phyloP scores from a whole-genome alignment of 164 flowering plant species.

The Sextonia rubra region DNA sequence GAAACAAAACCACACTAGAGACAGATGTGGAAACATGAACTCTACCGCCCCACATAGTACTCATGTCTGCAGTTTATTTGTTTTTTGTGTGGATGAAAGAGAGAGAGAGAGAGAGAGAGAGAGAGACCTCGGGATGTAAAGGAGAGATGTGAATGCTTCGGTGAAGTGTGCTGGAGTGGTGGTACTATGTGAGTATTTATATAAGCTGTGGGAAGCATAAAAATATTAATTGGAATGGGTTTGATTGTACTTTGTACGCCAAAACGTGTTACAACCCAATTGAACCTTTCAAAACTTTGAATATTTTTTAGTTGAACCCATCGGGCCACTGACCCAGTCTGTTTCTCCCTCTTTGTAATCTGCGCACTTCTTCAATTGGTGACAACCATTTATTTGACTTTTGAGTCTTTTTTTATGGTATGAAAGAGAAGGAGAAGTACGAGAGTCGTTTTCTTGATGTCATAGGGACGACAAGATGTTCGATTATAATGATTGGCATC shows the following conservation, averaged over 20 bases:
- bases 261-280: not conserved
- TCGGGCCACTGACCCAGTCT: not conserved
- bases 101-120: not conserved
- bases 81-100: not conserved
- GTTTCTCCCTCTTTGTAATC: too few relatives aligned
- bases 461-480: too few relatives aligned
- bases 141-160: not conserved
- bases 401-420: too few relatives aligned
- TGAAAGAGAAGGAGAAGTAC: too few relatives aligned
- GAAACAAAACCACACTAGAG: not conserved
- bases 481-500: too few relatives aligned
- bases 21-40: not conserved
- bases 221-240: too few relatives aligned
- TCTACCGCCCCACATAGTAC: too few relatives aligned
- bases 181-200: conserved; percentile 1
- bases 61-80: too few relatives aligned
- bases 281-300: not conserved
- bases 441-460: too few relatives aligned
- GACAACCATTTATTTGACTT: too few relatives aligned
- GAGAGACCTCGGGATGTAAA: too few relatives aligned
- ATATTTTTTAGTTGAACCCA: not conserved
- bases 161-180: not conserved
- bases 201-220: not conserved
- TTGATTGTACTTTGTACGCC: not conserved
- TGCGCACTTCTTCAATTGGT: too few relatives aligned